Evolutionary conservation across 208 protist species (phyloP).

Genomic region (Acanthamoeba royreba): DNA sequence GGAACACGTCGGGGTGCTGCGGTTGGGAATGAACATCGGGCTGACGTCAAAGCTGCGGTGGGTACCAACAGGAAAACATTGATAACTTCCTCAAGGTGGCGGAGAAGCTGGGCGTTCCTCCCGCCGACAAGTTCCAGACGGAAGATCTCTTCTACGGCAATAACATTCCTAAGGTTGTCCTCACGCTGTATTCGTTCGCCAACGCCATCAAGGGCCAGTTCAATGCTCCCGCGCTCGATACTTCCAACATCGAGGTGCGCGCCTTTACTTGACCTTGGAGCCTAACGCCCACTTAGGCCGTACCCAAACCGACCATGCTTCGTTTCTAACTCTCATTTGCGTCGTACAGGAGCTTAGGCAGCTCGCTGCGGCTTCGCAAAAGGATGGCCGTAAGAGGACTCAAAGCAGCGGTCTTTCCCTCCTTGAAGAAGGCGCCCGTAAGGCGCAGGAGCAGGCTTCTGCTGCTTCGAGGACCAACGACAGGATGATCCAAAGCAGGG

Average conservation of each 20-base stretch:
- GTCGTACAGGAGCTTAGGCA: neutral
- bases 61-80: constrained; percentile 35
- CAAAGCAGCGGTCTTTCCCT: constrained; percentile 3
- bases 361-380: neutral
- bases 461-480: neutral
- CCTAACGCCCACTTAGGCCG: neutral
- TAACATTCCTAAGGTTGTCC: neutral
- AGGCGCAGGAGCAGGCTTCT: constrained; percentile 6
- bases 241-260: neutral
- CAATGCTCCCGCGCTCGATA: neutral
- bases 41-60: too few species aligned
- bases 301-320: neutral
- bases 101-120: neutral
- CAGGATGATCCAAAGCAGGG: neutral
- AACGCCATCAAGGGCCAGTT: neutral
- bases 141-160: constrained; percentile 27
- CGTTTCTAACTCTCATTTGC: neutral
- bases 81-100: constrained; percentile 34
- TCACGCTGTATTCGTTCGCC: neutral
- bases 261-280: neutral
- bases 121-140: constrained; percentile 3
- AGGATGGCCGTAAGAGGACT: neutral
- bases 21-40: too few species aligned
- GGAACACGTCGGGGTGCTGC: too few species aligned
- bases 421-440: neutral